These are phyloP conservation scores for Sistotremastrum niveocremeum DNA, from an alignment of 768 basidiomycete species.

Conservation along the genomic window DNA sequence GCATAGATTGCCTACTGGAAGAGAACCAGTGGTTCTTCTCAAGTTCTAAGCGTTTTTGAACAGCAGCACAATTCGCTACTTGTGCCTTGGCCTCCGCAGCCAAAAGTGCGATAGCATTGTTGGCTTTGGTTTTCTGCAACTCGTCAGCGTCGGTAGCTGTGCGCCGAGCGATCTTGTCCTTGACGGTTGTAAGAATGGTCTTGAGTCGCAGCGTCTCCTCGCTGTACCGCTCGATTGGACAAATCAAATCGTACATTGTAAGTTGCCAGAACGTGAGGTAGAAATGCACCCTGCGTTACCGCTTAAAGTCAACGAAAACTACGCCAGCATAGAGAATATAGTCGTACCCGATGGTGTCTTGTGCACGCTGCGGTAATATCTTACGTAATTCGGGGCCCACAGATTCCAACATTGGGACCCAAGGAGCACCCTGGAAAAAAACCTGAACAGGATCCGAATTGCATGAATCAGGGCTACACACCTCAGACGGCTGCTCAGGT, in stretches of 20 bases:
- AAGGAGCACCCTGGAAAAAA: conserved; percentile 27
- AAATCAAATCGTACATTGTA: conserved; percentile 76
- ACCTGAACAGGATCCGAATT: too few relatives aligned
- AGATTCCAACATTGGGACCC: conserved; percentile 60
- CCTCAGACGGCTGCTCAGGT: too few relatives aligned
- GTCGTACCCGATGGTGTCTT: conserved; percentile 58
- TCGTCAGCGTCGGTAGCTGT: conserved; percentile 40
- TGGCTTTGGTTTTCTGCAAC: conserved; percentile 51
- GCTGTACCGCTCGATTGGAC: conserved; percentile 66
- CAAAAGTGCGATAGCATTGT: conserved; percentile 43
- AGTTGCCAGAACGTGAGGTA: conserved; percentile 97
- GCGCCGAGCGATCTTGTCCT: conserved; percentile 58
- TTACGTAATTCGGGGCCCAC: conserved; percentile 67
- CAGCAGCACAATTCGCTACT: conserved; percentile 54
- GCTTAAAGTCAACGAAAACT: background rate
- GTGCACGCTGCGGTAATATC: conserved; percentile 52
- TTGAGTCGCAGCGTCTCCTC: conserved; percentile 58
- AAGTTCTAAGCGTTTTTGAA: conserved; percentile 58
- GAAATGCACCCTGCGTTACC: conserved; percentile 60
- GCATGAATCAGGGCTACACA: too few relatives aligned
- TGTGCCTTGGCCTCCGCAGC: conserved; percentile 67
- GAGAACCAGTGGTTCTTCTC: conserved; percentile 81
- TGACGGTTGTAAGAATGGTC: conserved; percentile 53
- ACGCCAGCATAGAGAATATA: conserved; percentile 7
- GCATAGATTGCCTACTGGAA: conserved; percentile 27